phyloP scores from a whole-genome alignment of 441 rosid genomes.

The Adansonia rubrostipa region DNA sequence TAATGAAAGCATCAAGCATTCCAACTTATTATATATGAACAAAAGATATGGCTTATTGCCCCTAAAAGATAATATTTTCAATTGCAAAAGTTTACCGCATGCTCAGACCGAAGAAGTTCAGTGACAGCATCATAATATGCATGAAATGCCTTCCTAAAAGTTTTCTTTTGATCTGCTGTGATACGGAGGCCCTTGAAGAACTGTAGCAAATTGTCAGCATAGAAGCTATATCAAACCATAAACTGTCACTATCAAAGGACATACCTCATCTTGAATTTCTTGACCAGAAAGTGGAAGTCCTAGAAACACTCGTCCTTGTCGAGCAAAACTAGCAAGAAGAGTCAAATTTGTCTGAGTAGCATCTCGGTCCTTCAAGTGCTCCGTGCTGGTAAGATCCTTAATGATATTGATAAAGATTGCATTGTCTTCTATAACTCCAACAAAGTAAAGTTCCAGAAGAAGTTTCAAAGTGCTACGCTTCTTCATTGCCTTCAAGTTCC shows the following conservation, averaged over 20 bases:
- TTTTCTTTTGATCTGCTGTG: slow-evolving; percentile 85
- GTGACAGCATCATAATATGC: slow-evolving; percentile 79
- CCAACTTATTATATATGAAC: neutral
- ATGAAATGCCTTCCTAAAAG: slow-evolving; percentile 77
- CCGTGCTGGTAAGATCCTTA: slow-evolving; percentile 88
- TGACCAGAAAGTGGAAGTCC: slow-evolving; percentile 89
- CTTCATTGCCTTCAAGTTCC: slow-evolving; percentile 88
- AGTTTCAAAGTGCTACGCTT: slow-evolving; percentile 90
- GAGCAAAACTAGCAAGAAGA: slow-evolving; percentile 94
- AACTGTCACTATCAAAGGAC: neutral
- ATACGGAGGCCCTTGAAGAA: slow-evolving; percentile 79
- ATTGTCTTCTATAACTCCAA: slow-evolving; percentile 86
- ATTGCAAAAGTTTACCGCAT: slow-evolving; percentile 41
- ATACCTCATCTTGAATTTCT: slow-evolving; percentile 82
- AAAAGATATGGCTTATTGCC: neutral
- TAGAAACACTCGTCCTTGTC: slow-evolving; percentile 90
- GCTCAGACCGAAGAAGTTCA: slow-evolving; percentile 60
- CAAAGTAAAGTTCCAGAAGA: slow-evolving; percentile 91
- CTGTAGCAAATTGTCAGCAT: slow-evolving; percentile 57
- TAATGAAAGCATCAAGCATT: slow-evolving; percentile 22
- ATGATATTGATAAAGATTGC: slow-evolving; percentile 75
- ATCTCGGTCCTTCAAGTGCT: slow-evolving; percentile 91
- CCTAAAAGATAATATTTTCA: slow-evolving; percentile 9
- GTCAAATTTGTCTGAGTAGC: slow-evolving; percentile 91
- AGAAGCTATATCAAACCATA: slow-evolving; percentile 20